A percentile compares a stretch with the other conserved stretches of the same genome.
Conservation (phyloP, 164 flowering plant genomes). For the Magnolia changhungtana region DNA sequence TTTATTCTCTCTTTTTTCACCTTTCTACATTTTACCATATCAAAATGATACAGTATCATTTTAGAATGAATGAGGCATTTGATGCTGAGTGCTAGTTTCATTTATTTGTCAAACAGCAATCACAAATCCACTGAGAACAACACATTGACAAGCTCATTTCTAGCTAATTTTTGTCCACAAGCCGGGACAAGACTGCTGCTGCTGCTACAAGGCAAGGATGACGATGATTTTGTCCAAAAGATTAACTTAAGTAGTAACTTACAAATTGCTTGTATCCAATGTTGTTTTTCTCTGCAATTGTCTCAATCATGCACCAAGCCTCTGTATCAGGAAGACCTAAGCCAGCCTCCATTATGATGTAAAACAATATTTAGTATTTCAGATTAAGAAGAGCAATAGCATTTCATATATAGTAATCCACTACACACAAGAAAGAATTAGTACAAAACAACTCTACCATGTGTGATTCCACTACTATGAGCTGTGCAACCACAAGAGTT, state of each 20-base stretch:
- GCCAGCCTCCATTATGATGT: slow-evolving; percentile 64
- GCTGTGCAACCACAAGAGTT: slow-evolving; percentile 68
- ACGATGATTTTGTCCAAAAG: not conserved
- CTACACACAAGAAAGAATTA: not conserved
- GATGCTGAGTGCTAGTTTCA: no score
- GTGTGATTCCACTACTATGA: slow-evolving; percentile 78
- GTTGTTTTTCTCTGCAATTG: slow-evolving; percentile 84
- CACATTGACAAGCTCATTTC: not conserved
- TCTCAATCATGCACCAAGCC: slow-evolving; percentile 93
- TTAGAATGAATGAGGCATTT: no score
- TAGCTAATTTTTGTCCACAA: not conserved
- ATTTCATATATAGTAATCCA: not conserved
- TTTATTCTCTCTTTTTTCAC: no score
- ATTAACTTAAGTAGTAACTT: slow-evolving; percentile 26
- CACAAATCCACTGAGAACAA: not conserved
- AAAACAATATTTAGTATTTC: slow-evolving; percentile 13
- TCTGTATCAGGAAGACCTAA: slow-evolving; percentile 88
- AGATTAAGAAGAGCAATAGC: not conserved
- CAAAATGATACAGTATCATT: no score
- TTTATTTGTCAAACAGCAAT: not conserved
- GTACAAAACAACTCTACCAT: slow-evolving; percentile 53
- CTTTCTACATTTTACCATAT: no score
- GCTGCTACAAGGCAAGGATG: not conserved
- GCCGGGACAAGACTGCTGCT: not conserved
- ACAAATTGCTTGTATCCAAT: slow-evolving; percentile 81